Base-by-base conservation (phyloP, 768 basidiomycete genomes). In the Obba rivulosa region DNA sequence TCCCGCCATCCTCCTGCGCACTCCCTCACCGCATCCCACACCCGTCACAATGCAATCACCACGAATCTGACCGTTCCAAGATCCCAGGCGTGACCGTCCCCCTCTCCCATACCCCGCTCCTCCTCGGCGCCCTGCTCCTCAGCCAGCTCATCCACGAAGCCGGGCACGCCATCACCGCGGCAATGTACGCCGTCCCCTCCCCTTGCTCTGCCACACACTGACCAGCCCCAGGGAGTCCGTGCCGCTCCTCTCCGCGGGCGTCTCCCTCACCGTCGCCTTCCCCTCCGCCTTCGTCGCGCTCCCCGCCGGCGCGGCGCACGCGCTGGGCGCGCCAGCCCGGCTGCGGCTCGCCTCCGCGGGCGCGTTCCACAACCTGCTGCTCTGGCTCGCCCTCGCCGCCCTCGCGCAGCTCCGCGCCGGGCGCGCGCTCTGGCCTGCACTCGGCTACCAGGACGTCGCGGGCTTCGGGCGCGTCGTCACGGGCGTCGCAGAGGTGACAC, bases 31-130 rank as follows among this genome's bases (percentile, higher is more conserved):
- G n/a, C n/a, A n/a, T n/a, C n/a, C n/a, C n/a, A n/a, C n/a, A n/a
- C n/a, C n/a, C n/a, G n/a, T n/a, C n/a, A n/a, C n/a, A n/a, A n/a
- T n/a, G n/a, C n/a, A n/a, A n/a, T n/a, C n/a, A n/a, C n/a, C n/a
- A n/a, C n/a, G n/a, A 31, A 7, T 31, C 28, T 31, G 28, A 31
- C 28, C 28, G 14, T 18, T 9, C 8, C 16, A 54, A 92, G 89
- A 81, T 94, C 34, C 91, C 92, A 18, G 91, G 91, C 1, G 52
- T 91, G 7, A 94, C 88, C 2, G 79, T 87, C 1, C 91, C 91
- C 1, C 57, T 89, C n/a, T 65, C 67, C 21, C 82, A 93, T 58
- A 59, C 88, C 1, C 85, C 85, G 4, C 54, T 82, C 14, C 77
- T 92, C 41, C 55, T 92, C 7, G 25, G 77, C 5, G 75, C 83